Evolutionary conservation across 208 protist genomes (phyloP).

Genomic region (Entamoeba invadens): DNA sequence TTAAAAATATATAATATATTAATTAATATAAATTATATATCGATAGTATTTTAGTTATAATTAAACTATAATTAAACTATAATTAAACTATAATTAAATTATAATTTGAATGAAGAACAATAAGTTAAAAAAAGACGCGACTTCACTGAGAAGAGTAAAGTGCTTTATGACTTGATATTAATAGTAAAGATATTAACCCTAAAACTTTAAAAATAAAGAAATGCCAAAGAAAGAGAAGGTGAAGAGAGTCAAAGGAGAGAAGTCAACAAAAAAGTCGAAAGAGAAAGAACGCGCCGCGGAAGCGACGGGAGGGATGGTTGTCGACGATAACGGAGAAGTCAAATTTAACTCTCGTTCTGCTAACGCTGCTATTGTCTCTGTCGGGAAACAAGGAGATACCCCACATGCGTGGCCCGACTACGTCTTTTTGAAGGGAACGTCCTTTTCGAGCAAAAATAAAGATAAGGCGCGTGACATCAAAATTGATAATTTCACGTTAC

Average conservation of each 20-base stretch:
- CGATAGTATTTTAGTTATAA: too few species aligned
- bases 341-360: background rate
- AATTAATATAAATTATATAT: too few species aligned
- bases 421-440: background rate
- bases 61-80: too few species aligned
- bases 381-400: background rate
- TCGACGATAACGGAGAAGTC: background rate
- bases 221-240: background rate
- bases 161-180: background rate
- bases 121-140: too few species aligned
- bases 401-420: background rate
- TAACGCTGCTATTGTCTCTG: background rate
- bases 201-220: background rate
- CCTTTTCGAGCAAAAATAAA: background rate
- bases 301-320: background rate
- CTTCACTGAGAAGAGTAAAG: too few species aligned
- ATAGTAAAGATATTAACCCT: background rate
- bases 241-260: background rate
- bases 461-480: background rate
- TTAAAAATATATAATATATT: too few species aligned
- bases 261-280: background rate
- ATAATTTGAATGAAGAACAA: too few species aligned
- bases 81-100: too few species aligned
- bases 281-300: background rate
- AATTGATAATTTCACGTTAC: background rate